Percentiles rank a stretch among this genome's conserved stretches.
These are phyloP conservation scores for Inga oerstediana DNA, from an alignment of 306 rosid species.

Conservation along the genomic window DNA sequence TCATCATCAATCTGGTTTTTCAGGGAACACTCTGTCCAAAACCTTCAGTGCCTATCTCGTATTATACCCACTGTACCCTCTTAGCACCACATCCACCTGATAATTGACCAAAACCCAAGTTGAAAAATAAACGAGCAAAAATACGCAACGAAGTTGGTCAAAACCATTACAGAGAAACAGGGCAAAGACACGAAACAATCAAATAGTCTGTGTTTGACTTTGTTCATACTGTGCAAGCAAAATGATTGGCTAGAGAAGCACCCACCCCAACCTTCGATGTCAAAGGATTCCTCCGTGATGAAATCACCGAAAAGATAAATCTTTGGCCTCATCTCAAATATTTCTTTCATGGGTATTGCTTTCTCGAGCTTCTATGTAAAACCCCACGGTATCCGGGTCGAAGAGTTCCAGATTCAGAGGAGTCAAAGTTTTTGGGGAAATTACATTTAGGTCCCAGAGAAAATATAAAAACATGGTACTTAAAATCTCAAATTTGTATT, in stretches of 20 bases:
- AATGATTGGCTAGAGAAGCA: constrained; percentile 71
- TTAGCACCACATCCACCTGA: no score
- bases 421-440: not conserved
- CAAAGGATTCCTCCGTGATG: constrained; percentile 72
- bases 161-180: not conserved
- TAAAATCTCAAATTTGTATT: not conserved
- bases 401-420: not conserved
- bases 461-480: not conserved
- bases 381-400: not conserved
- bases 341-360: not conserved
- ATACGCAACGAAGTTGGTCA: not conserved
- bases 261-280: constrained; percentile 79
- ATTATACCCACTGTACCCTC: constrained; percentile 91
- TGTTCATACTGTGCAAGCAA: constrained; percentile 60
- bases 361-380: not conserved
- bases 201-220: not conserved
- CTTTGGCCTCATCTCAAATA: no score
- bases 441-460: no score
- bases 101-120: not conserved
- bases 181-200: not conserved
- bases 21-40: constrained; percentile 62
- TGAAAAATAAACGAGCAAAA: not conserved
- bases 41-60: constrained; percentile 83
- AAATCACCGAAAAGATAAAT: constrained; percentile 25
- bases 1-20: constrained; percentile 32